These are phyloP conservation scores for Pseudogymnoascus sp. DNA, from an alignment of 2,329 filamentous ascomycete species.

Conservation along the genomic window DNA sequence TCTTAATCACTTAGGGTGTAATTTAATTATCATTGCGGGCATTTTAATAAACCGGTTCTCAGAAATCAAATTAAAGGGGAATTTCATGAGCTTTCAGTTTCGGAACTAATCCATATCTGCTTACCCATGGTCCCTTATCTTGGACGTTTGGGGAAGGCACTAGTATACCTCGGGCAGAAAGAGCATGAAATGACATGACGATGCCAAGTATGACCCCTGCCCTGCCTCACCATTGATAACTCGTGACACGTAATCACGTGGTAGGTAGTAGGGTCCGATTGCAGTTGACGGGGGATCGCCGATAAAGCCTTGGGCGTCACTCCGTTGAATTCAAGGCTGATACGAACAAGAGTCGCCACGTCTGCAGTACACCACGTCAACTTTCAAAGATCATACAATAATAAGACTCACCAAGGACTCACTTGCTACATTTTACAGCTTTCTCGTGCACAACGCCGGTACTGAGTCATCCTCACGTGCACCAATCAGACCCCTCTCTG, in stretches of 20 bases:
- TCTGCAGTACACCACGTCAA: neutral
- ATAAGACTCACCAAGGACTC: neutral
- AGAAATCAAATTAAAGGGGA: neutral
- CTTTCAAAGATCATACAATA: neutral
- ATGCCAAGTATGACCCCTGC: neutral
- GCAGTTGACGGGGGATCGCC: neutral
- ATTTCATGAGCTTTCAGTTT: neutral
- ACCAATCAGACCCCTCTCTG: slow-evolving; percentile 4
- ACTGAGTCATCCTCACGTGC: slow-evolving; percentile 8
- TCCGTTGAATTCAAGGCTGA: slow-evolving; percentile 4
- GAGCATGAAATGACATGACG: neutral
- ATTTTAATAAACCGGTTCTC: neutral
- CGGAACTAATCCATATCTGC: neutral
- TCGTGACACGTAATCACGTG: neutral
- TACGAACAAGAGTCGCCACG: neutral
- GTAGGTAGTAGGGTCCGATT: neutral
- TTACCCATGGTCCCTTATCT: neutral
- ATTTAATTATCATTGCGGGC: neutral
- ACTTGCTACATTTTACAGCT: neutral
- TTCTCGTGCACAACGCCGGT: neutral
- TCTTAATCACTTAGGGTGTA: neutral
- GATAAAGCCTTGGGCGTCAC: slow-evolving; percentile 7
- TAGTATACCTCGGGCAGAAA: neutral
- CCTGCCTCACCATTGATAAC: neutral
- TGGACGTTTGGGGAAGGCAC: neutral